Base-by-base conservation (phyloP, 2,329 filamentous ascomycete genomes). In the Rhinocladiella similis region DNA sequence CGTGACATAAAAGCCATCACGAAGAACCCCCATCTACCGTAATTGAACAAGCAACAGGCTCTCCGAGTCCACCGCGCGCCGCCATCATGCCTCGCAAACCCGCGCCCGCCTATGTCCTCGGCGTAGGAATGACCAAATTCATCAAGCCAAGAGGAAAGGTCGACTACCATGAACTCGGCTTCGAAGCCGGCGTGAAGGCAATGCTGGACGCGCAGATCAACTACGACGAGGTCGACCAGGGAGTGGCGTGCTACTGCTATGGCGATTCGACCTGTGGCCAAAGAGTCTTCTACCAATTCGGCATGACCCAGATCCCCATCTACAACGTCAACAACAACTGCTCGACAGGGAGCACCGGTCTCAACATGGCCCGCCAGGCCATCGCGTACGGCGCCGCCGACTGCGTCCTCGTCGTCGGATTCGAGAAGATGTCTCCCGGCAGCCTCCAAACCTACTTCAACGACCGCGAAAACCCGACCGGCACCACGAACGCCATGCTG, bases 321-420 rank as follows among this genome's bases (percentile, higher is more conserved):
- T 92, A 95, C 81, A 97, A 97, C 70, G 91, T 96, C 70, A 97
- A 97, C 83, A 97, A 97, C 82, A 97, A 97, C 80, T 97, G 93
- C 81, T 90, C 90, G 3, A 97, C 93, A 0, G 94, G 93, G n/a
- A 91, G 88, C 3, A 96, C 93, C 0, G 94, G 93, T 7, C 78
- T 97, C 56, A 86, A 87, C 70, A 88, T 97, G 82, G 94, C 83
- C 1, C 81, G 91, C 33, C 90, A 87, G 51, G 81, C 95, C 71
- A 86, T 97, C 66, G 81, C 85, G 5, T 82, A 89, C 66, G 92
- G 92, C 33, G 89, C 84, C 13, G 89, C 91, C 1, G 90, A 96
- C 73, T 96, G 91, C 70, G 85, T 96, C 18, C 78, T 97, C 59
- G 92, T 97, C 1, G 85, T 97, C 18, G 94, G 93, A 3, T 97